phyloP scores from a whole-genome alignment of 2,329 filamentous ascomycete species.

The Phialophora macrospora region DNA sequence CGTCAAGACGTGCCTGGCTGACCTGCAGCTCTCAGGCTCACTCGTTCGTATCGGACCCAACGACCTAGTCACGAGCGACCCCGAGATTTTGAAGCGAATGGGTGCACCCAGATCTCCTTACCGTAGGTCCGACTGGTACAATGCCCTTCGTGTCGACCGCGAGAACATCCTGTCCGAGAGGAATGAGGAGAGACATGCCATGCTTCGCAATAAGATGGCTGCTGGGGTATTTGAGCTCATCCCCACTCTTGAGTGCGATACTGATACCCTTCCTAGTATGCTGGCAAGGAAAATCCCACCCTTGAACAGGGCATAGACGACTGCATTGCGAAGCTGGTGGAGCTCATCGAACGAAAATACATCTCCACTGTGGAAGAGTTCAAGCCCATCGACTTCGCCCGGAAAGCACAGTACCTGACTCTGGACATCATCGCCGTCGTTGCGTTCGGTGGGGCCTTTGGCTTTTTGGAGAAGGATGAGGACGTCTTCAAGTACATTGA shows the following conservation, averaged over 20 bases:
- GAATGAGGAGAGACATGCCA: conserved; percentile 25
- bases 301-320: conserved; percentile 32
- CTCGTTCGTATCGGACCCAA: conserved; percentile 31
- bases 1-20: conserved; percentile 2
- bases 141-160: conserved; percentile 30
- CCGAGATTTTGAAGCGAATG: conserved; percentile 25
- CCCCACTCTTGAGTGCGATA: conserved; percentile 58
- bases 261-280: conserved; percentile 23
- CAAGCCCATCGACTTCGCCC: conserved; percentile 29
- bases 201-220: conserved; percentile 26
- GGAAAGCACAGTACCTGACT: conserved; percentile 30
- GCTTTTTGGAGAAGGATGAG: conserved; percentile 30
- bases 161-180: conserved; percentile 30
- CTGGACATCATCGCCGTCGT: conserved; percentile 33
- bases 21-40: conserved; percentile 30
- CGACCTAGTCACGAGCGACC: conserved; percentile 28
- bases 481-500: conserved; percentile 30
- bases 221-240: conserved; percentile 23
- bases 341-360: conserved; percentile 26
- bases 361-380: conserved; percentile 16
- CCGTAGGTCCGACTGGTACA: conserved; percentile 28
- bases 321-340: conserved; percentile 19
- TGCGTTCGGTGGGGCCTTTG: conserved; percentile 32
- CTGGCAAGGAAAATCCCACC: conserved; percentile 31
- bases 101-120: conserved; percentile 23